These are phyloP conservation scores for Plantago lanceolata DNA, from an alignment of 305 asterid genomes.

Conservation along the genomic window DNA sequence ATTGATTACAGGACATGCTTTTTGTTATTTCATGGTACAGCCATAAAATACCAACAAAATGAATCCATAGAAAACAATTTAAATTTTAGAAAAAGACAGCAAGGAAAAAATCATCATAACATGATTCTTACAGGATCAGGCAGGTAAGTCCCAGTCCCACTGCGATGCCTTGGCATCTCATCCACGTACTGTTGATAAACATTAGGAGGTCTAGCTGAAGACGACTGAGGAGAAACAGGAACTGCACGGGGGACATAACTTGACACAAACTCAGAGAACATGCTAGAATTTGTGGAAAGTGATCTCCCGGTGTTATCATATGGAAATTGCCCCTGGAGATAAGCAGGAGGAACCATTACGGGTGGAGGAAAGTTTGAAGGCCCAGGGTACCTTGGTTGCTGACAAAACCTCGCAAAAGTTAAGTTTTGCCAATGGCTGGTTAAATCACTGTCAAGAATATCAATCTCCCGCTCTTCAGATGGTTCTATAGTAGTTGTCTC, in stretches of 20 bases:
- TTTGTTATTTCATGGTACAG: neutral
- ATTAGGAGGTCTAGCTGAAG: constrained; percentile 59
- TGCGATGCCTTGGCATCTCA: constrained; percentile 80
- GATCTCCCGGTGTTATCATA: constrained; percentile 88
- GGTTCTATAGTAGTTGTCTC: constrained; percentile 40
- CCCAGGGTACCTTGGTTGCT: constrained; percentile 53
- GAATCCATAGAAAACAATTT: neutral
- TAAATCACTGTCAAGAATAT: constrained; percentile 87
- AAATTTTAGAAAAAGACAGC: constrained; percentile 8
- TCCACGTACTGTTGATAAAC: constrained; percentile 59
- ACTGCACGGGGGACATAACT: constrained; percentile 60
- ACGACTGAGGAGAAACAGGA: constrained; percentile 67
- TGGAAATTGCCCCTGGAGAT: constrained; percentile 74
- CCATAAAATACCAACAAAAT: neutral
- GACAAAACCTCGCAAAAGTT: constrained; percentile 88
- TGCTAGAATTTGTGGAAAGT: constrained; percentile 47
- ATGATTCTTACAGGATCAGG: constrained; percentile 87
- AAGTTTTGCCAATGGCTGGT: constrained; percentile 88
- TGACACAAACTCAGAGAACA: constrained; percentile 63
- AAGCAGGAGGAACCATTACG: constrained; percentile 77
- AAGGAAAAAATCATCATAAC: constrained; percentile 22
- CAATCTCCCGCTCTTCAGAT: constrained; percentile 54
- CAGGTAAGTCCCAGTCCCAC: constrained; percentile 96
- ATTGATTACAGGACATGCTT: neutral
- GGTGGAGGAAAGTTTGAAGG: constrained; percentile 68